phyloP scores from a whole-genome alignment of 2,329 filamentous ascomycete species.

The Hypoxylon sp. region DNA sequence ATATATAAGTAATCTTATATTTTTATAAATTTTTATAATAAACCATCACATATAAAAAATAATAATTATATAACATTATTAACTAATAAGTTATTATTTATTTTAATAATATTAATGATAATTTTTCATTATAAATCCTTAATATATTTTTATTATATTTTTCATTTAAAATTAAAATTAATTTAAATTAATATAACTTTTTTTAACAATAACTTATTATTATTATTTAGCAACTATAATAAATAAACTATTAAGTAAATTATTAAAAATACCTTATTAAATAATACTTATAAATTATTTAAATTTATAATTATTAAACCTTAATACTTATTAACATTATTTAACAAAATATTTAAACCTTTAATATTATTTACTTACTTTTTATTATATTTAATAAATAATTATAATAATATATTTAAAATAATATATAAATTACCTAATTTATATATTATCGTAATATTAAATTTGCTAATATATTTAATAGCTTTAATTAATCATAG shows the following conservation, averaged over 20 bases:
- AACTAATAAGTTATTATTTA: no score
- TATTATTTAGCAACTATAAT: not conserved
- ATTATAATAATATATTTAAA: no score
- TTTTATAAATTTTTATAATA: not conserved
- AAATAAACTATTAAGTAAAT: not conserved
- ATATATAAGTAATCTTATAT: not conserved
- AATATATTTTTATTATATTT: not conserved
- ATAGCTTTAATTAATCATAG: no score
- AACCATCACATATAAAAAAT: no score
- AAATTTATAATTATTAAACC: not conserved
- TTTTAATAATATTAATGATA: no score
- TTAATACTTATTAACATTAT: not conserved
- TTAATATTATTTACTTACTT: no score
- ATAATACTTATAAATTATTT: not conserved
- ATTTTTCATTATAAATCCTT: no score
- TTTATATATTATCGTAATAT: no score
- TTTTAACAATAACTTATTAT: not conserved
- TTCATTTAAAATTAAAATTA: not conserved
- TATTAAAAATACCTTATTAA: not conserved
- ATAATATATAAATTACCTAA: no score
- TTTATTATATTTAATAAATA: no score
- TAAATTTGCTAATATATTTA: no score
- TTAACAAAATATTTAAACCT: not conserved
- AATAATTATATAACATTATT: no score
- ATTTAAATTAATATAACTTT: not conserved